Percentiles rank a stretch among this genome's conserved stretches.
Evolutionary conservation across 2,329 filamentous ascomycete species (phyloP).

Genomic region (Hyphodiscus sp.): DNA sequence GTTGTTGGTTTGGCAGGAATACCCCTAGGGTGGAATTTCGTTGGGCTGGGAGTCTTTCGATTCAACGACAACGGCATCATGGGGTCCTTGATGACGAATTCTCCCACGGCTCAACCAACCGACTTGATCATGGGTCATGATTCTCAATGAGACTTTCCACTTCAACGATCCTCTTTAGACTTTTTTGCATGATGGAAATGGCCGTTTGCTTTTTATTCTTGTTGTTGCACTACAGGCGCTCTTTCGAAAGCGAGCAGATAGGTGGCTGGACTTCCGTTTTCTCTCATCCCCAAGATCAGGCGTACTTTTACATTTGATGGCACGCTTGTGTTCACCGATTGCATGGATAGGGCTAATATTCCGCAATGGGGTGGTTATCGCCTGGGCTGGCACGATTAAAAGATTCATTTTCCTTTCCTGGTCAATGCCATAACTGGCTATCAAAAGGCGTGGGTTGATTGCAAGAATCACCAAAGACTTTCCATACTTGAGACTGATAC

Average conservation of each 20-base stretch:
- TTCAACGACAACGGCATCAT: conserved; percentile 20
- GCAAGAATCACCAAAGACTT: conserved; percentile 30
- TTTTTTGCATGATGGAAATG: conserved; percentile 29
- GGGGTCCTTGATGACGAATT: conserved; percentile 16
- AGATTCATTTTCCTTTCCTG: conserved; percentile 28
- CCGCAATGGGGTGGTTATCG: conserved; percentile 23
- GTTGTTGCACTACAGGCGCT: conserved; percentile 28
- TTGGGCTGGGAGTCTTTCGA: conserved; percentile 19
- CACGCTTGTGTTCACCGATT: conserved; percentile 29
- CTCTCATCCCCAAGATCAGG: conserved; percentile 29
- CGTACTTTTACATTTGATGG: conserved; percentile 28
- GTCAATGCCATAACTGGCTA: conserved; percentile 25
- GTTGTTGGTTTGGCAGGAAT: conserved; percentile 29
- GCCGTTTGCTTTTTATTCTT: conserved; percentile 29
- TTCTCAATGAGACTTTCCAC: conserved; percentile 20
- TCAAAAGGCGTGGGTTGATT: conserved; percentile 28
- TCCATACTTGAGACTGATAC: conserved; percentile 23
- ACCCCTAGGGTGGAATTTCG: conserved; percentile 26
- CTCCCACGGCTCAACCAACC: conserved; percentile 13
- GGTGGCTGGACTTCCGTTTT: conserved; percentile 30
- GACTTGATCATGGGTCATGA: conserved; percentile 19
- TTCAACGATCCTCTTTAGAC: conserved; percentile 28
- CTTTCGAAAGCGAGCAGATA: conserved; percentile 24
- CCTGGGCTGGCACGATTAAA: conserved; percentile 28
- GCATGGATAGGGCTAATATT: conserved; percentile 31